Percentiles rank a stretch among this genome's conserved stretches.
Evolutionary conservation across 23 red algal genomes (phyloP).

Genomic region (Gracilaria domingensis): DNA sequence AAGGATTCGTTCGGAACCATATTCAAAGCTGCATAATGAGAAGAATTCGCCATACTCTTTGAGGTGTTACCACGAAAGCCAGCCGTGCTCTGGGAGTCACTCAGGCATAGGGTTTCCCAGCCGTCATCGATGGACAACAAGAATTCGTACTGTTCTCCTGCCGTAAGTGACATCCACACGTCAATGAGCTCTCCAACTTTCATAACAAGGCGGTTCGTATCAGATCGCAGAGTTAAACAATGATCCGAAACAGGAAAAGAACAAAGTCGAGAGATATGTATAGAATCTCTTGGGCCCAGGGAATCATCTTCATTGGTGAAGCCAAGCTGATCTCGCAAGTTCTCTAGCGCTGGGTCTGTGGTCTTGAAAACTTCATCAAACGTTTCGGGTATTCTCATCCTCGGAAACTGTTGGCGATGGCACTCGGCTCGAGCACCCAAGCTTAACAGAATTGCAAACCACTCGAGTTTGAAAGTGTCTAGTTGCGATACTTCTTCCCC

Average conservation of each 20-base stretch:
- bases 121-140: background rate
- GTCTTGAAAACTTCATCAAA: background rate
- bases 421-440: background rate
- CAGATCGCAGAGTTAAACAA: conserved; percentile 11
- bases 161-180: conserved; percentile 43
- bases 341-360: conserved; percentile 39
- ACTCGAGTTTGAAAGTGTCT: conserved; percentile 36
- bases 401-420: background rate
- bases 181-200: conserved; percentile 50
- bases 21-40: too few species aligned
- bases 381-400: background rate
- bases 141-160: conserved; percentile 34
- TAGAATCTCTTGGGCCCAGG: conserved; percentile 6
- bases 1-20: background rate
- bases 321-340: conserved; percentile 43
- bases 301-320: background rate
- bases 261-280: conserved; percentile 9
- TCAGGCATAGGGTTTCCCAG: background rate
- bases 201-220: conserved; percentile 34
- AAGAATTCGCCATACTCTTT: background rate
- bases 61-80: background rate
- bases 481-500: conserved; percentile 9
- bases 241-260: conserved; percentile 13
- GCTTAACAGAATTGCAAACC: conserved; percentile 44
- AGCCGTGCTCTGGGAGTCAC: background rate